Evolutionary conservation across 1,139 yeast genomes (phyloP), one percentile per base, ranked within the genome.

Genomic region (Entelexis paramagnoliae): DNA sequence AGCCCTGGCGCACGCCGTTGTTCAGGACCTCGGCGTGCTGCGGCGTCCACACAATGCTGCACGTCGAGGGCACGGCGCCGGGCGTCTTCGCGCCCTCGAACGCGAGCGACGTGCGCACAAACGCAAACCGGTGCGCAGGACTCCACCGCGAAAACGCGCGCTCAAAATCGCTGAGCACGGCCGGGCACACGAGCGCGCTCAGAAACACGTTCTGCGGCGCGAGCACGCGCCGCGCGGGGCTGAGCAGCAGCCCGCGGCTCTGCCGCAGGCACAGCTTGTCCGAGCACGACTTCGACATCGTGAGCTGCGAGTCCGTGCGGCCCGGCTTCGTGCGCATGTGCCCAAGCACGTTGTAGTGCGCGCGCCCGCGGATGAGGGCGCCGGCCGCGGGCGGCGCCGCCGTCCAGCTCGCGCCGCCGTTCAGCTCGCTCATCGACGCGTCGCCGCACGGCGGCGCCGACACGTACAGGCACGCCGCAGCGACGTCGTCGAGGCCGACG

Each of bases 401-500:
- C 19, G 24, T n/a, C 36, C 64, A 66, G 19, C 41, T 41, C 24
- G 50, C 58, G 17, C 52, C 58, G 26, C 52, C 53, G 22, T 42
- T 38, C 4, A 72, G 54, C 5, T 64, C 55, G 29, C 72, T 73
- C 79, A 87, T 76, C 9, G 94, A 83, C 0, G 87, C 81, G 64
- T 89, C 97, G 0, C 98, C 98, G 70, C 98, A 89, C 0, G 97
- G 97, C 0, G 85, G 75, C 57, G 85, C 94, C 6, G 93, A 81
- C 1, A 86, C 71, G 57, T 81, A 84, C 53, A 89, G 62, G 0
- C 79, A 82, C 4, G 58, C 42, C 1, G 20, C 41, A n/a, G 20
- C 46, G 22, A 40, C 35, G 22, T 55, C 3, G 60, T 38, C 32
- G 17, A 39, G 57, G 56, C 72, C 67, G 46, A 75, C 75, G 11